Evolutionary conservation across 2,329 filamentous ascomycete genomes (phyloP), one percentile per base, ranked within the genome.

Genomic region (Aureobasidium pullulans): DNA sequence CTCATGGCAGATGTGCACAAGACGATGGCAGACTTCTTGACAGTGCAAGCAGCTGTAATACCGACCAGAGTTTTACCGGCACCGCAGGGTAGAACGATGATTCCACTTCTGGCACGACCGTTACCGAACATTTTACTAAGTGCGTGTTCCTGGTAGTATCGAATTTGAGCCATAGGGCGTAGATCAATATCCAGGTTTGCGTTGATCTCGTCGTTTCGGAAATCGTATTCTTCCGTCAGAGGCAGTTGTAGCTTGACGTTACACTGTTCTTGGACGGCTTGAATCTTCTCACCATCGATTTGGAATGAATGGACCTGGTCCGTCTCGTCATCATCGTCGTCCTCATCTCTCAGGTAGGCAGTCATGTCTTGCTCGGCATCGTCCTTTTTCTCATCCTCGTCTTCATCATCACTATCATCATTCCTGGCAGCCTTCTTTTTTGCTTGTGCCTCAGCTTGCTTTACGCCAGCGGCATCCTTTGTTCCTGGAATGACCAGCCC

Each of bases 111-210:
- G 13, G 94, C 94, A 74, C 94, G 87, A 52, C 93, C 93, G 70
- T 99, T 99, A 70, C 94, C 93, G 71, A 99, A 99, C 94, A 99
- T 99, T 74, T 99, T 99, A 77, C 90, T 96, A 9, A 99, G 79
- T 65, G 91, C 96, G 76, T 96, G 96, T 73, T 99, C 94, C 71
- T 99, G 94, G 67, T 99, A 99, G 77, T 83, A 86, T 71, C 93
- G 86, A 70, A 97, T 97, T 68, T 93, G 88, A 0, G 92, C 93
- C 60, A 87, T 86, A 0, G 93, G 92, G 66, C 89, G 89, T 50
- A 97, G 79, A 71, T 97, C 93, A 66, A 99, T 99, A 60, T 97
- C 91, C 37, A 99, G 78, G 53, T 90, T 96, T 0, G 93, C 84
- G 68, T 97, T 99, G 66, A 85, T 82, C 62, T 89, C 84, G 71